Percentiles rank a stretch among this genome's conserved stretches.
phyloP scores from a whole-genome alignment of 352 stramenopile species.

The Globisporangium uncinulatum region DNA sequence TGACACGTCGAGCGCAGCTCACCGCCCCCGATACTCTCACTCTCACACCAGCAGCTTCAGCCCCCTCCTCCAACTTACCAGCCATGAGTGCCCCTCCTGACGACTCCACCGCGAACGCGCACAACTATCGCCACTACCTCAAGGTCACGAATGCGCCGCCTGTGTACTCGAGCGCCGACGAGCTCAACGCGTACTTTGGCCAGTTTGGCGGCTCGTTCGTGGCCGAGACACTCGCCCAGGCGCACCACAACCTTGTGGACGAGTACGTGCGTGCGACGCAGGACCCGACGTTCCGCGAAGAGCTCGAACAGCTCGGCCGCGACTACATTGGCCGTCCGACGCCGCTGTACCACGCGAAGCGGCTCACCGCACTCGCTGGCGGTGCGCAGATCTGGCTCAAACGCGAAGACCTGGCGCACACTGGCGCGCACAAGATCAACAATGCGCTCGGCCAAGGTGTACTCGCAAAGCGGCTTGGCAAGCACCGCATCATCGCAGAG shows the following conservation, averaged over 20 bases:
- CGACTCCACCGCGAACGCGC: not conserved
- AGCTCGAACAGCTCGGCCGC: slow-evolving; percentile 95
- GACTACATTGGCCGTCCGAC: slow-evolving; percentile 92
- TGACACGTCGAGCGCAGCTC: too few species aligned
- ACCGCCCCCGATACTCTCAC: too few species aligned
- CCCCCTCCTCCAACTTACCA: too few species aligned
- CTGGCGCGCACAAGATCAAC: slow-evolving; percentile 99
- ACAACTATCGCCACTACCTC: slow-evolving; percentile 37
- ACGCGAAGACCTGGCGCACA: slow-evolving; percentile 97
- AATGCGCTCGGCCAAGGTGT: slow-evolving; percentile 97
- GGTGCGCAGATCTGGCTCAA: slow-evolving; percentile 98
- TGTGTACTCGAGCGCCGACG: slow-evolving; percentile 49
- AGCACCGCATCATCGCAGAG: slow-evolving; percentile 98
- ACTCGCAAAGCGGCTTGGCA: slow-evolving; percentile 94
- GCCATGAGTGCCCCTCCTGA: slow-evolving; percentile 13
- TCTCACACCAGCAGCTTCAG: too few species aligned
- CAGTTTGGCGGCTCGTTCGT: slow-evolving; percentile 97
- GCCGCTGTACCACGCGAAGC: slow-evolving; percentile 95
- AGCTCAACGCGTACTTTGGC: slow-evolving; percentile 86
- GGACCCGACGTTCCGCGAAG: slow-evolving; percentile 93
- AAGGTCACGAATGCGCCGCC: slow-evolving; percentile 72
- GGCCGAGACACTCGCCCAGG: slow-evolving; percentile 96
- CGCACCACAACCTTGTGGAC: slow-evolving; percentile 92
- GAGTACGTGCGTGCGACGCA: slow-evolving; percentile 93
- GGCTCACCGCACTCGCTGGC: slow-evolving; percentile 91